Percentiles rank a stretch among this genome's conserved stretches.
phyloP scores from a whole-genome alignment of 2,329 filamentous ascomycete genomes.

The Ascochyta lentis region DNA sequence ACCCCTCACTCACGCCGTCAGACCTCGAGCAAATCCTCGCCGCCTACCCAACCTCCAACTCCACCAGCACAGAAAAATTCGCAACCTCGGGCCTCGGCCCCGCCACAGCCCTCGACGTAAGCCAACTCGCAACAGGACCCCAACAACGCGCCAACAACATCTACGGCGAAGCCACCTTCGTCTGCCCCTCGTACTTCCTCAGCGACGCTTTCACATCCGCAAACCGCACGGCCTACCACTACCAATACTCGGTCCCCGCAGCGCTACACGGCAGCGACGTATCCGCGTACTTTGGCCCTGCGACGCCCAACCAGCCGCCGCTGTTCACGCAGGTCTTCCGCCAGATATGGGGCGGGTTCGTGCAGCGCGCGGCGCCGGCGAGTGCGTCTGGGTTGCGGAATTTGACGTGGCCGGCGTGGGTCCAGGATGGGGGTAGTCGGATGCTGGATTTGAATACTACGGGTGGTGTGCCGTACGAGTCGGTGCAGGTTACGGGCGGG shows the following conservation, averaged over 20 bases:
- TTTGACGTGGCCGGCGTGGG: too few relatives aligned
- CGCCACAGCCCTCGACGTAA: slow-evolving; percentile 59
- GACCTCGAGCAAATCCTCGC: slow-evolving; percentile 50
- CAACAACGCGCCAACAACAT: slow-evolving; percentile 62
- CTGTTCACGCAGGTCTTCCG: too few relatives aligned
- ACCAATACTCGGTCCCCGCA: slow-evolving; percentile 31
- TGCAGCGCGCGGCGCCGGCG: too few relatives aligned
- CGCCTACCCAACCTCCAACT: slow-evolving; percentile 46
- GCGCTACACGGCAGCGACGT: slow-evolving; percentile 28
- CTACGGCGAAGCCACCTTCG: slow-evolving; percentile 62
- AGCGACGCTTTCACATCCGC: slow-evolving; percentile 52
- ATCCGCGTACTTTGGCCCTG: slow-evolving; percentile 27
- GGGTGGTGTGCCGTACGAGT: neutral
- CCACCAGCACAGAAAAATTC: slow-evolving; percentile 9
- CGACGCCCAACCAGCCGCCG: slow-evolving; percentile 1
- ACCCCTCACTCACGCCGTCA: slow-evolving; percentile 50
- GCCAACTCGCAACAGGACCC: slow-evolving; percentile 58
- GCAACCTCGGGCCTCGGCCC: slow-evolving; percentile 31
- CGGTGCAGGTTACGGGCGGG: neutral
- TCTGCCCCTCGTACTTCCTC: slow-evolving; percentile 65
- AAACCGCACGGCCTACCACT: slow-evolving; percentile 20
- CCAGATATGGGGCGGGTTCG: too few relatives aligned
- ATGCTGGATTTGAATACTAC: neutral
- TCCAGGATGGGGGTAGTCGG: neutral
- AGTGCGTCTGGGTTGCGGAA: too few relatives aligned